Evolutionary conservation across 805 yeast genomes (phyloP), one percentile per base, ranked within the genome.

Genomic region (Metschnikowia henanensis): DNA sequence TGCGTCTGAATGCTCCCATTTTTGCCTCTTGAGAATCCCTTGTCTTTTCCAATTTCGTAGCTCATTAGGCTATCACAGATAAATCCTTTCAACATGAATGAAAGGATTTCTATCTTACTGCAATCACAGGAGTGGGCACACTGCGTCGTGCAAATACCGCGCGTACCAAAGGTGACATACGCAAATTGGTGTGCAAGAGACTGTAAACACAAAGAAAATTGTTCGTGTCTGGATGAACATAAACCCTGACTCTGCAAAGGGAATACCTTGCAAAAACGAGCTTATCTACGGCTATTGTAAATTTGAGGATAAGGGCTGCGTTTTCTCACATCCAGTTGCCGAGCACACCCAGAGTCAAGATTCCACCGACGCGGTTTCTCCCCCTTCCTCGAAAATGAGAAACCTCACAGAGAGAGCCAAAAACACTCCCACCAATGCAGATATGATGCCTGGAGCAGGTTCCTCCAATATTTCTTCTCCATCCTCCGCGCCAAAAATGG

Each of bases 281-380:
- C 79, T 84, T 37, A 87, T 87, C 26, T 89, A 88, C 68, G 97
- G 96, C 3, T 87, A 77, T 57, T 89, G 97, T 70, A 87, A 87
- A 61, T 88, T 78, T 66, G 90, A 87, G 55, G 84, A 85, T 53
- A 88, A 87, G 56, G 96, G 96, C 9, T 89, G 96, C 60, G 84
- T 83, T 2, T 89, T 87, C 59, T 81, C 79, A 39, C 61, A 84
- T 77, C 46, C 65, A 60, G 30, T 35, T 16, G 34, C 43, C 12
- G 36, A 37, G 13, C 30, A 36, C 59, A 22, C 38, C 36, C 28
- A 38, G 39, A 35, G 39, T 30, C 30, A 8, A 8, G 30, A 28
- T 13, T 28, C 45, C 28, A 25, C 33, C 41, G 17, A 39, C 34
- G 29, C 41, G 38, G 41, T 39, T 23, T 33, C 44, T 9, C 39